Conservation (phyloP, 2,329 filamentous ascomycete species). For the Hypoxylon sp. region DNA sequence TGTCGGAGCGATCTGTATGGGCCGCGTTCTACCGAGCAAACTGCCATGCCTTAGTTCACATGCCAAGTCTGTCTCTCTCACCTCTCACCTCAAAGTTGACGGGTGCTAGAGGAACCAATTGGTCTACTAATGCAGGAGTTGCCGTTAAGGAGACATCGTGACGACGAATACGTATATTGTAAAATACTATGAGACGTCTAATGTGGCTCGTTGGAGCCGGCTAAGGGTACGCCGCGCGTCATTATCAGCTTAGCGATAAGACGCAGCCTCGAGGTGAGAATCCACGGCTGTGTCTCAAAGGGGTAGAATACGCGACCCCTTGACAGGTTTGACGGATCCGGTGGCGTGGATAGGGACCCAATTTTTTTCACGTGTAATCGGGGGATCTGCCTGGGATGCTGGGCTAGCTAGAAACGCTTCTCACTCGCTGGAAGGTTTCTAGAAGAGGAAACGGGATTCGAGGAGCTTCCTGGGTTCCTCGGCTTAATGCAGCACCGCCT, state of each 20-base stretch:
- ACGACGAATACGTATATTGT: conserved; percentile 19
- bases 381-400: conserved; percentile 51
- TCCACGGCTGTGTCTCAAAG: conserved; percentile 26
- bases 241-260: conserved; percentile 30
- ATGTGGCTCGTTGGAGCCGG: conserved; percentile 11
- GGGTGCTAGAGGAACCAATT: conserved; percentile 14
- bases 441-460: conserved; percentile 42
- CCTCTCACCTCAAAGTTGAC: conserved; percentile 10
- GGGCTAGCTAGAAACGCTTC: conserved; percentile 36
- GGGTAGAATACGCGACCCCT: conserved; percentile 41
- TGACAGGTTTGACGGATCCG: conserved; percentile 51
- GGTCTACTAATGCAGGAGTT: conserved; percentile 14
- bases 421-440: conserved; percentile 45
- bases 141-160: conserved; percentile 14
- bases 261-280: conserved; percentile 27
- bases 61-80: not conserved
- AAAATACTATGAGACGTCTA: conserved; percentile 17
- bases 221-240: conserved; percentile 36
- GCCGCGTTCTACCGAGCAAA: conserved; percentile 21
- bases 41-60: conserved; percentile 21
- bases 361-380: conserved; percentile 48
- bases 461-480: conserved; percentile 38
- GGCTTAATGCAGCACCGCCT: conserved; percentile 45
- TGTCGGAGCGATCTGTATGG: conserved; percentile 17
- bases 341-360: conserved; percentile 51